These are phyloP conservation scores for Penicillium capsulatum DNA, from an alignment of 2,329 filamentous ascomycete species.

Conservation along the genomic window DNA sequence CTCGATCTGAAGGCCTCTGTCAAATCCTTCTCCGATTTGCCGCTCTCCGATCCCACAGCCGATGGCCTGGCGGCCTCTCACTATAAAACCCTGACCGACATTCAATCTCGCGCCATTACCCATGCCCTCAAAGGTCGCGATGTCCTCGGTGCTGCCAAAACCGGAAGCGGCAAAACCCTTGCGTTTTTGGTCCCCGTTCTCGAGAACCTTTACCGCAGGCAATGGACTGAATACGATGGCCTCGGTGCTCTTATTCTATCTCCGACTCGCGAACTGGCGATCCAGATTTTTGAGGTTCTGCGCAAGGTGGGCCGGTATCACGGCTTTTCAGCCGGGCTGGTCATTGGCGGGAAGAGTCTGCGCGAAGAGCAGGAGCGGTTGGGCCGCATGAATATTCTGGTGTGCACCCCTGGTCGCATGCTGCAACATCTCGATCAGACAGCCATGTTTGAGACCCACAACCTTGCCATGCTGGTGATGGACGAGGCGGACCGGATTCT, in stretches of 20 bases:
- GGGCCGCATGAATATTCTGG: constrained; percentile 90
- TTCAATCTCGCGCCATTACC: constrained; percentile 85
- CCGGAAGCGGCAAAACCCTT: constrained; percentile 90
- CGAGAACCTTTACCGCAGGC: constrained; percentile 82
- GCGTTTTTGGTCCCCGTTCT: constrained; percentile 89
- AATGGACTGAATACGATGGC: constrained; percentile 87
- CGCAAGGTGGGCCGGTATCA: constrained; percentile 86
- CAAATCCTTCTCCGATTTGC: constrained; percentile 75
- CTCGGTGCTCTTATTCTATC: constrained; percentile 89
- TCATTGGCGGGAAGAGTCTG: constrained; percentile 89
- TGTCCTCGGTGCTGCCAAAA: constrained; percentile 91
- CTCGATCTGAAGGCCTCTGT: constrained; percentile 48
- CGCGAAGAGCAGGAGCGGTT: constrained; percentile 82
- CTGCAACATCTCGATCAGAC: constrained; percentile 95
- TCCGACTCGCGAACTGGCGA: constrained; percentile 89
- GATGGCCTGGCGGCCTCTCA: constrained; percentile 79
- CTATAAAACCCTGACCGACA: constrained; percentile 85
- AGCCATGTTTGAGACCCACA: constrained; percentile 80
- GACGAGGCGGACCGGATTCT: constrained; percentile 96
- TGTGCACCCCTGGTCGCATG: constrained; percentile 92
- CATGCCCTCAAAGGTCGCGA: constrained; percentile 80
- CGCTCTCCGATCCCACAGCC: constrained; percentile 75
- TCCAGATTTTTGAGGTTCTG: constrained; percentile 94
- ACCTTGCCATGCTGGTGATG: constrained; percentile 85
- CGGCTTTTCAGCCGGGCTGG: constrained; percentile 82